Base-by-base conservation (phyloP, 176 grass and related monocot species). In the Hyparrhenia diplandra region DNA sequence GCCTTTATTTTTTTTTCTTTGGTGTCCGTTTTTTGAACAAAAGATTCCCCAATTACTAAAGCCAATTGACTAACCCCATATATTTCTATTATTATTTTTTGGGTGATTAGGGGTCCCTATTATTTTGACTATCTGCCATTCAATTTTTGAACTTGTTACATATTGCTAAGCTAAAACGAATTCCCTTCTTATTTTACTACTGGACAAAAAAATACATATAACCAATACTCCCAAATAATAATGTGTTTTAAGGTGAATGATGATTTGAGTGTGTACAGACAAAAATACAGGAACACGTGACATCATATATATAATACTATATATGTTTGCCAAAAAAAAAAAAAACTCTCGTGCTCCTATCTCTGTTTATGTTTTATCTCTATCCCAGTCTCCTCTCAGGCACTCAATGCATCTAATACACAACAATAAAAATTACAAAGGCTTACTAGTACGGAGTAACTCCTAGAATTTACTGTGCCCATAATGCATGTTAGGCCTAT, bases 371-470 rank as follows among this genome's bases (percentile, higher is more conserved):
- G n/a, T n/a, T n/a, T 32, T 6, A 73, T 31, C 27, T 73, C 18
- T 21, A 3, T 49, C 14, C 46, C 5, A 49, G 4, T 20, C 13
- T 42, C 5, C 52, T 13, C 36, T 18, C 9, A 32, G 12, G 61
- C 27, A 65, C 11, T 31, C 24, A 32, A 30, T 10, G 30, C 16
- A 45, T 14, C 35, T 41, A 76, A 59, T 7, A 54, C 4, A 40
- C 14, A 13, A 72, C 10, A 40, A 40, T 4, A 12, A 71, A 24
- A 37, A 9, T 24, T 57, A 25, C 2, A 24, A 75, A 25, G n/a
- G 39, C 40, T 30, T 8, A 76, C 66, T n/a, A n/a, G n/a, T n/a
- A n/a, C n/a, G n/a, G n/a, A 80, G 23, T 80, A 69, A 41, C 80
- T 73, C 58, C 55, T 1, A 55, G 8, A 20, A 32, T 62, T 82